Evolutionary conservation across 2,329 filamentous ascomycete genomes (phyloP).

Genomic region (Clarireedia homoeocarpa): DNA sequence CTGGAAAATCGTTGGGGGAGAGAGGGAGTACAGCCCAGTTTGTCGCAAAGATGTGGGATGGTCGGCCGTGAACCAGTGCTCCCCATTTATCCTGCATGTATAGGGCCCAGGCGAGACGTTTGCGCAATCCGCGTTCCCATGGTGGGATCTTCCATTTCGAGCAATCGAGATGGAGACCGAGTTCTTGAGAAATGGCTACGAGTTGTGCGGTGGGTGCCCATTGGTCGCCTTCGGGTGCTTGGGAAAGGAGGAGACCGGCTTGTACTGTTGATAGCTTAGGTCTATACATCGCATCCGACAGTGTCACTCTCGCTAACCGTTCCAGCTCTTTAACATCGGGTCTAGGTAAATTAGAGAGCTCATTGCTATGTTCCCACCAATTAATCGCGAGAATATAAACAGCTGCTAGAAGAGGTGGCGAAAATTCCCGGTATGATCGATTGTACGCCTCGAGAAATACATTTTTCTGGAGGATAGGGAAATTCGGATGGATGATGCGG

Average conservation of each 20-base stretch:
- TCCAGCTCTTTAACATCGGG: slow-evolving; percentile 71
- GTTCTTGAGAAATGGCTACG: slow-evolving; percentile 78
- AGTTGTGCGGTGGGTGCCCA: slow-evolving; percentile 83
- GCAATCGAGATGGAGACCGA: slow-evolving; percentile 85
- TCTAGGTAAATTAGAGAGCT: slow-evolving; percentile 53
- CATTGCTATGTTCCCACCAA: slow-evolving; percentile 73
- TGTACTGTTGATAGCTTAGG: slow-evolving; percentile 78
- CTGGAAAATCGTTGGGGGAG: slow-evolving; percentile 62
- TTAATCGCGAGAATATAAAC: slow-evolving; percentile 82
- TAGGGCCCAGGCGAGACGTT: slow-evolving; percentile 80
- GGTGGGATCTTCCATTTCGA: slow-evolving; percentile 77
- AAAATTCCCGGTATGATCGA: slow-evolving; percentile 63
- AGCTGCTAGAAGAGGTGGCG: slow-evolving; percentile 67
- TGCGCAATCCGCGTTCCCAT: slow-evolving; percentile 80
- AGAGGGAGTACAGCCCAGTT: slow-evolving; percentile 72
- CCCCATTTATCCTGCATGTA: slow-evolving; percentile 97
- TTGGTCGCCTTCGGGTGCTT: slow-evolving; percentile 68
- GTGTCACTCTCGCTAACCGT: slow-evolving; percentile 60
- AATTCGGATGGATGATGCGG: slow-evolving; percentile 68
- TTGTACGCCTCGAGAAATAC: slow-evolving; percentile 75
- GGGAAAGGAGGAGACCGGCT: slow-evolving; percentile 66
- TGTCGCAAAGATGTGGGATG: slow-evolving; percentile 60
- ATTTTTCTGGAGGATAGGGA: slow-evolving; percentile 75
- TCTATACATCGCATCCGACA: slow-evolving; percentile 70
- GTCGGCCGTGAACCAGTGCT: slow-evolving; percentile 74